A percentile compares a stretch with the other conserved stretches of the same genome.
Evolutionary conservation across 2,329 filamentous ascomycete genomes (phyloP).

Genomic region (Botrytis aclada): DNA sequence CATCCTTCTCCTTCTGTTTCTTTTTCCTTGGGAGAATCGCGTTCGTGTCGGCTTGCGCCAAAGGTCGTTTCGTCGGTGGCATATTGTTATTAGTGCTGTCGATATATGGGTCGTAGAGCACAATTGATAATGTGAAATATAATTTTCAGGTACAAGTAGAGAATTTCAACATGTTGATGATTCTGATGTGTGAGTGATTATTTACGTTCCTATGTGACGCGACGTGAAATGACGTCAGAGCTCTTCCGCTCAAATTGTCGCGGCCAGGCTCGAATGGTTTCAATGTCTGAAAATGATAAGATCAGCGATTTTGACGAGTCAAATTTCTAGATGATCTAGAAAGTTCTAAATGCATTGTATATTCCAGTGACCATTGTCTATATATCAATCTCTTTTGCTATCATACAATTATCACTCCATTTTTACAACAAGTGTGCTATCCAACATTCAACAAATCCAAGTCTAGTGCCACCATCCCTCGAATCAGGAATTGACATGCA

Average conservation of each 20-base stretch:
- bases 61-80: neutral
- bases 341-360: neutral
- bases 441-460: neutral
- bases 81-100: neutral
- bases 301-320: neutral
- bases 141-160: neutral
- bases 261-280: neutral
- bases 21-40: neutral
- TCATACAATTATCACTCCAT: neutral
- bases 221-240: constrained; percentile 6
- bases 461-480: neutral
- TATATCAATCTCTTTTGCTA: neutral
- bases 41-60: constrained; percentile 5
- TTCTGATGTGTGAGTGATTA: too few species aligned
- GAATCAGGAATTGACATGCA: neutral
- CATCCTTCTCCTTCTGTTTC: neutral
- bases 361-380: neutral
- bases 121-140: neutral
- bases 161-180: neutral
- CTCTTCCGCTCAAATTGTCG: neutral
- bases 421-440: neutral
- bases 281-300: neutral
- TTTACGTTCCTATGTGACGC: neutral
- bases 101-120: neutral
- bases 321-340: neutral